phyloP scores from a whole-genome alignment of 805 yeast genomes.

The Maudiozyma saulgeensis region DNA sequence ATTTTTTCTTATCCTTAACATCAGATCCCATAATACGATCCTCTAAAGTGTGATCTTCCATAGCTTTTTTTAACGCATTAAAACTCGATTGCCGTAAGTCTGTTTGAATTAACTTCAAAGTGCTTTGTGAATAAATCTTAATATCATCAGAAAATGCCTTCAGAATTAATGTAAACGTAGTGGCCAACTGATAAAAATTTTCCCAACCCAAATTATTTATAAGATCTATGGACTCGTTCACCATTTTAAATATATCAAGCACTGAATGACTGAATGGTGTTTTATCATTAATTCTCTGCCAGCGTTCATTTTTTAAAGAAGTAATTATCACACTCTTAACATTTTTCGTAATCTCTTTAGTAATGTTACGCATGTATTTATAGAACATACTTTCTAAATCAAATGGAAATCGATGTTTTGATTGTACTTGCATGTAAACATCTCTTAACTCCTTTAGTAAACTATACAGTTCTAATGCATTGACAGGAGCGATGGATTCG shows the following conservation, averaged over 20 bases:
- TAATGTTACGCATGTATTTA: conserved; percentile 35
- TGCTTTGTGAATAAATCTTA: conserved; percentile 37
- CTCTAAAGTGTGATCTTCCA: background rate
- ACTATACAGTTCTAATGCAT: conserved; percentile 48
- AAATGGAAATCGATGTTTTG: conserved; percentile 37
- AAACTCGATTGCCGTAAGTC: conserved; percentile 28
- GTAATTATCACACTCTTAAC: background rate
- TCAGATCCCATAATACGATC: background rate
- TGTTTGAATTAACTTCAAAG: conserved; percentile 30
- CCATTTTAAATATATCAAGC: conserved; percentile 54
- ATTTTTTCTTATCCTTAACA: conserved; percentile 4
- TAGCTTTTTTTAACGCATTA: background rate
- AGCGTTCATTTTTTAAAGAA: conserved; percentile 42
- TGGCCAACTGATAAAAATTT: conserved; percentile 52
- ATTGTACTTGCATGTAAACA: conserved; percentile 40
- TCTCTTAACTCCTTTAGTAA: conserved; percentile 44
- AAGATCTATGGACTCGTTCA: conserved; percentile 48
- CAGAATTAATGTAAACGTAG: conserved; percentile 49
- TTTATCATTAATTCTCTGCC: conserved; percentile 42
- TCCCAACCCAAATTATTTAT: conserved; percentile 58
- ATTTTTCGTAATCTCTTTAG: conserved; percentile 30
- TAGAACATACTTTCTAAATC: conserved; percentile 49
- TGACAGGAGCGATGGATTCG: conserved; percentile 38
- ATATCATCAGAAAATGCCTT: conserved; percentile 56
- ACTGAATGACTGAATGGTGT: conserved; percentile 50